phyloP scores from a whole-genome alignment of 768 basidiomycete species.

The Boletus vermiculosoides region DNA sequence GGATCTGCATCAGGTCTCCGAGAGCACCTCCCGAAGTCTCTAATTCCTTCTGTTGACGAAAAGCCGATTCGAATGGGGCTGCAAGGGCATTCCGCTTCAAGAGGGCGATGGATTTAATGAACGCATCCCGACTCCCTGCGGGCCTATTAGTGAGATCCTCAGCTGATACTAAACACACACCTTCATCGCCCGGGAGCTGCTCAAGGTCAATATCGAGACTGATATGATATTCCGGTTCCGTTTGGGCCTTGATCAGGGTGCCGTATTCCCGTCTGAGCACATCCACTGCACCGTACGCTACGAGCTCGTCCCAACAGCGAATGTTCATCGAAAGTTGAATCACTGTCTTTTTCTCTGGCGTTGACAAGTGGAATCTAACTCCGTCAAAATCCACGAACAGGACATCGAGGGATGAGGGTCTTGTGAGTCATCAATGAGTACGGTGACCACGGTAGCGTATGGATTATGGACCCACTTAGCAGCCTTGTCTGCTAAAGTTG shows the following conservation, averaged over 20 bases:
- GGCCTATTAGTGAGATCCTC: constrained; percentile 7
- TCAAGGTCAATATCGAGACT: constrained; percentile 87
- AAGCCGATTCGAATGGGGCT: constrained; percentile 91
- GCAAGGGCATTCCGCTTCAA: constrained; percentile 93
- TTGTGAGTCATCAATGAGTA: constrained; percentile 36
- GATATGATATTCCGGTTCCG: constrained; percentile 88
- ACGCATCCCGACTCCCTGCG: constrained; percentile 73
- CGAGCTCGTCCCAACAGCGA: constrained; percentile 94
- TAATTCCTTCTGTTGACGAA: constrained; percentile 78
- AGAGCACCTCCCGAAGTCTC: constrained; percentile 65
- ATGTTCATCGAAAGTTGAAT: constrained; percentile 94
- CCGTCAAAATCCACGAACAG: constrained; percentile 98
- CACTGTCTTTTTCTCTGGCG: constrained; percentile 77
- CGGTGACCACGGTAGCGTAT: constrained; percentile 2
- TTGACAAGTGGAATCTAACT: constrained; percentile 90
- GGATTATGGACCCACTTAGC: constrained; percentile 57
- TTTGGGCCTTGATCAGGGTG: constrained; percentile 55
- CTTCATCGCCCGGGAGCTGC: constrained; percentile 73
- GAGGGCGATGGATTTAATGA: constrained; percentile 79
- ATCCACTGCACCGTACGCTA: constrained; percentile 79
- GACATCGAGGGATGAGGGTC: constrained; percentile 89
- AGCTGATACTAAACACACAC: constrained; percentile 43
- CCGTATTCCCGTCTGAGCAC: constrained; percentile 85
- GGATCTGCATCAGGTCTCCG: constrained; percentile 87
- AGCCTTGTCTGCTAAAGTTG: constrained; percentile 83